phyloP scores from a whole-genome alignment of 1,139 yeast genomes.

The Meyerozyma smithsonii region DNA sequence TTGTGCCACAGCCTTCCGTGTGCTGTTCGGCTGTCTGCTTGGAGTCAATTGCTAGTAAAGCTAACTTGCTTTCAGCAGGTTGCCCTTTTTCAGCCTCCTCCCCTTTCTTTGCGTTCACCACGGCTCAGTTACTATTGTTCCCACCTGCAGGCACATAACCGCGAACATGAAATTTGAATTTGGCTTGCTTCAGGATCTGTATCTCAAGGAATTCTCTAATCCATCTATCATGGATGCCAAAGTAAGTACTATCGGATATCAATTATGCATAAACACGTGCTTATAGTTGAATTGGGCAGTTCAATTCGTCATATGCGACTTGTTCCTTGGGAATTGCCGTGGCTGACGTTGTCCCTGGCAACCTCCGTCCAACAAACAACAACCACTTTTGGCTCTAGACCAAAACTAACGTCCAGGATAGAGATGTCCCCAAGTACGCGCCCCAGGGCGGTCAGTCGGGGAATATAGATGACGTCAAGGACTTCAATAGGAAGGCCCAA shows the following conservation, averaged over 20 bases:
- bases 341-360: background rate
- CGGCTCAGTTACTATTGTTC: background rate
- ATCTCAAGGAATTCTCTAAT: background rate
- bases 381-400: too few relatives aligned
- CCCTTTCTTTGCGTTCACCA: background rate
- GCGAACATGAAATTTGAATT: conserved; percentile 2
- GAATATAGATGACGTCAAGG: conserved; percentile 28
- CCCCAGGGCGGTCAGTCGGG: conserved; percentile 10
- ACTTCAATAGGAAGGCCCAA: conserved; percentile 22
- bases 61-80: too few relatives aligned
- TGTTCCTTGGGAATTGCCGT: background rate
- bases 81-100: too few relatives aligned
- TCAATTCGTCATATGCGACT: background rate
- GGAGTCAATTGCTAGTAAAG: too few relatives aligned
- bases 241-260: background rate
- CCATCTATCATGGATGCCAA: conserved; percentile 2
- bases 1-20: too few relatives aligned
- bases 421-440: conserved; percentile 2
- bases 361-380: too few relatives aligned
- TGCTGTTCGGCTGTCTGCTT: too few relatives aligned
- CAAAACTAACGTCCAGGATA: conserved; percentile 6
- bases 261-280: background rate
- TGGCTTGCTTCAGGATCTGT: conserved; percentile 2
- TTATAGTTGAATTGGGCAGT: background rate
- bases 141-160: conserved; percentile 2